Conservation (phyloP, 2,329 filamentous ascomycete genomes). For the Ustulina deusta region DNA sequence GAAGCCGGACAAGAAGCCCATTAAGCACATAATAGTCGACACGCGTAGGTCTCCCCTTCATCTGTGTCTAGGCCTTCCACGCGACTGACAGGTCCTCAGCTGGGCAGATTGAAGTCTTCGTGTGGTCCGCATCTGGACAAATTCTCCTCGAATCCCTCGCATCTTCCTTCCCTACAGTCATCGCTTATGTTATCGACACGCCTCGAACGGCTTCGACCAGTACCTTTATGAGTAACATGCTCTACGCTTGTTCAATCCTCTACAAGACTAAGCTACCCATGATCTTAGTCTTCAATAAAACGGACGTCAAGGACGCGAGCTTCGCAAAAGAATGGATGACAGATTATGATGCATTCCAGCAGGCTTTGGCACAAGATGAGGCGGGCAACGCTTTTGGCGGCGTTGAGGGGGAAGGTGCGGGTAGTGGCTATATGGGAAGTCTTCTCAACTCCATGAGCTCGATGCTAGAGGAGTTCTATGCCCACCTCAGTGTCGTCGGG, state of each 20-base stretch:
- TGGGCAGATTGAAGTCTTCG: slow-evolving; percentile 98
- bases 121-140: slow-evolving; percentile 95
- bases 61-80: not conserved
- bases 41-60: slow-evolving; percentile 65
- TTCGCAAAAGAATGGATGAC: slow-evolving; percentile 99
- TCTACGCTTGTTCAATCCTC: slow-evolving; percentile 97
- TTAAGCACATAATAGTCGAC: slow-evolving; percentile 90
- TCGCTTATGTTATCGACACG: slow-evolving; percentile 98
- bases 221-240: slow-evolving; percentile 99
- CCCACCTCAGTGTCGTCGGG: slow-evolving; percentile 90
- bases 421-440: slow-evolving; percentile 96
- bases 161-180: slow-evolving; percentile 93
- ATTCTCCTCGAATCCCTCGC: slow-evolving; percentile 94
- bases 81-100: slow-evolving; percentile 54
- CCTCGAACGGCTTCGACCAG: slow-evolving; percentile 91
- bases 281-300: slow-evolving; percentile 99
- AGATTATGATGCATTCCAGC: slow-evolving; percentile 96
- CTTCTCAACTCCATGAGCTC: slow-evolving; percentile 97
- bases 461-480: slow-evolving; percentile 97
- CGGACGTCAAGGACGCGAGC: slow-evolving; percentile 88
- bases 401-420: slow-evolving; percentile 75
- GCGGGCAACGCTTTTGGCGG: slow-evolving; percentile 80
- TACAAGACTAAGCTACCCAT: slow-evolving; percentile 99
- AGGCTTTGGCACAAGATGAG: slow-evolving; percentile 84
- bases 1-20: slow-evolving; percentile 70